Evolutionary conservation across 805 yeast species (phyloP), one percentile per base, ranked within the genome.

Genomic region (Ogataea pilisensis): DNA sequence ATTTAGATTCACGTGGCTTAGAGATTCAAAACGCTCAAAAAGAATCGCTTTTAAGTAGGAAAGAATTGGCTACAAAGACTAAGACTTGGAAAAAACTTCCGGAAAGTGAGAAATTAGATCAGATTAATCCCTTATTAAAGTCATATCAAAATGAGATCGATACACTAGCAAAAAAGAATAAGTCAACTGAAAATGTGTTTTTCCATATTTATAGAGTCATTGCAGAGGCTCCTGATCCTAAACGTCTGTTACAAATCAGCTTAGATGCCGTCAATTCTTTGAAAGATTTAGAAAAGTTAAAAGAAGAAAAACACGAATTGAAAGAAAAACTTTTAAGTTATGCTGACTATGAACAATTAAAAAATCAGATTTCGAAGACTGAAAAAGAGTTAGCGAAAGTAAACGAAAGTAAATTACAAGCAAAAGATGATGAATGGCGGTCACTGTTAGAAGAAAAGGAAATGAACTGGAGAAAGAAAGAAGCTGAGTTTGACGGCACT

Each of bases 171-270:
- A 77, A 78, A 49, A 78, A 93, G 47, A 80, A 86, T 40, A 87
- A 90, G 56, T 68, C 62, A 34, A 78, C 85, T 1, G 98, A 93
- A 55, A 68, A 73, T 29, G 72, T 80, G 24, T 83, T 93, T 54
- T 76, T 89, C 58, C 78, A 80, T 16, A 69, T 86, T 18, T 91
- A 91, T 65, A 69, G 86, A 41, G 69, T 78, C 13, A 65, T 91
- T 5, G 86, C 89, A 5, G 96, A 90, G 59, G 90, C 95, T 0
- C 97, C 97, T 0, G 97, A 91, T 64, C 98, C 98, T 1, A 77
- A 74, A 46, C 95, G 95, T 4, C 61, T 90, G 31, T 65, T 91
- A 43, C 85, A 84, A 51, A 73, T 79, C 29, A 77, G 90, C 1
- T 57, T 85, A 21, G 86, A 81, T 37, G 75, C 86, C 5, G 76